Base-by-base conservation (phyloP, 2,329 filamentous ascomycete species). In the Apiospora kogelbergensis region DNA sequence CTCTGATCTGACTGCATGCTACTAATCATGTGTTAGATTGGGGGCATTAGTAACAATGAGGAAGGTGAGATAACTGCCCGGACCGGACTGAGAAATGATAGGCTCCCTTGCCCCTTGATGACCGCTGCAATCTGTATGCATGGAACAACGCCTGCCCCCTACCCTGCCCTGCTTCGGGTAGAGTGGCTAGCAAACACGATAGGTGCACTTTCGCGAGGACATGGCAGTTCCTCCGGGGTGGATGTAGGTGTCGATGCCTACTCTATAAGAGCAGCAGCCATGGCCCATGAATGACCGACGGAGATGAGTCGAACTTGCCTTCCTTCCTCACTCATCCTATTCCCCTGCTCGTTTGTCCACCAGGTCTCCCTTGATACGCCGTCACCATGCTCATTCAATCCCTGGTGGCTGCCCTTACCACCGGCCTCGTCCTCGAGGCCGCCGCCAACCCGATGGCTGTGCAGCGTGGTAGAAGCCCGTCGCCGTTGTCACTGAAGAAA, bases 391-490 rank as follows among this genome's bases (percentile, higher is more conserved):
- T 75, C 24, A 53, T 71, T 53, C 60, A 63, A 33, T 71, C 69
- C 45, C 68, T 74, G 66, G 63, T 71, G 7, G 67, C 68, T 53
- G 74, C 69, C 40, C 67, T 73, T 45, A 63, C 69, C 40, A 70
- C 72, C 20, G 73, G 73, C 9, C 68, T 74, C 63, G 65, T 67
- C 63, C 37, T 75, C n/a, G 71, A 71, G 37, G 68, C 67, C 44
- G 57, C 68, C 11, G 74, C 74, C 42, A 70, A 67, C 45, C 73
- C 73, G 24, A 9, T 66, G 48, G 71, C 37, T 20, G 46, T 46
- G 9, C 48, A 24, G 17, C 48, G 15, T 9, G 3, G 30, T 13
- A 11, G 30, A 20, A 20, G 6, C 48, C 2, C 48, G 0, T n/a
- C 53, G 30, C 33, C 37, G 9, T 42, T 15, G 53, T 60, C 30